Evolutionary conservation across 2,329 filamentous ascomycete species (phyloP).

Genomic region (Tolypocladium guangdongense): DNA sequence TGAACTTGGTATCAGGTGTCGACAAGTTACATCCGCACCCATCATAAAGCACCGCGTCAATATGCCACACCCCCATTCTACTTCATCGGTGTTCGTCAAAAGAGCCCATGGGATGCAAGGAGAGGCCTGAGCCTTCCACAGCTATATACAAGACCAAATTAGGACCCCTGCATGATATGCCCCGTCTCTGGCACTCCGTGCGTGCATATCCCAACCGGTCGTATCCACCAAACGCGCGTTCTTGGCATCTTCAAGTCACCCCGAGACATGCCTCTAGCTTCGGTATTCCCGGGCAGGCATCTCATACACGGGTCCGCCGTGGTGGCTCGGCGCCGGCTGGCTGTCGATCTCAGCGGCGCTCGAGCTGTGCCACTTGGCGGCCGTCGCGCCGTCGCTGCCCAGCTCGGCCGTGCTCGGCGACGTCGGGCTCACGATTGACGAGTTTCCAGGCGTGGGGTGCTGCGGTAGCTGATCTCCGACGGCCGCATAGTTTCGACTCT

Average conservation of each 20-base stretch:
- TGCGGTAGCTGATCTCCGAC: slow-evolving; percentile 11
- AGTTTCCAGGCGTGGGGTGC: slow-evolving; percentile 14
- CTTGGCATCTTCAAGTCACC: not conserved
- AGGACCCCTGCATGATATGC: not conserved
- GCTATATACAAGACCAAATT: not conserved
- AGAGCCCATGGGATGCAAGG: not conserved
- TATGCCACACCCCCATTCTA: too few relatives aligned
- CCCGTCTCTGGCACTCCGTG: not conserved
- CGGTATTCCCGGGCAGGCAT: slow-evolving; percentile 28
- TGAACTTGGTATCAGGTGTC: not conserved
- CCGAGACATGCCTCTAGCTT: not conserved
- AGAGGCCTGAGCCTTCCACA: not conserved
- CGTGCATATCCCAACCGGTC: not conserved
- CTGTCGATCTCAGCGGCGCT: slow-evolving; percentile 28
- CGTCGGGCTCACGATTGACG: slow-evolving; percentile 6
- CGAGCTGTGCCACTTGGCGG: slow-evolving; percentile 22
- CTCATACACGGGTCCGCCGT: slow-evolving; percentile 28
- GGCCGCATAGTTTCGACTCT: slow-evolving; percentile 4
- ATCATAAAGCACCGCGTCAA: not conserved
- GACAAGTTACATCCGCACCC: not conserved
- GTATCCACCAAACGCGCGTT: not conserved
- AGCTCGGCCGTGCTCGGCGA: slow-evolving; percentile 9
- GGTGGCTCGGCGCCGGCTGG: slow-evolving; percentile 19
- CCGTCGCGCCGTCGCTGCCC: slow-evolving; percentile 17
- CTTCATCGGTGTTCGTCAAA: too few relatives aligned